Evolutionary conservation across 2,329 filamentous ascomycete species (phyloP).

Genomic region (Fusarium floridanum): DNA sequence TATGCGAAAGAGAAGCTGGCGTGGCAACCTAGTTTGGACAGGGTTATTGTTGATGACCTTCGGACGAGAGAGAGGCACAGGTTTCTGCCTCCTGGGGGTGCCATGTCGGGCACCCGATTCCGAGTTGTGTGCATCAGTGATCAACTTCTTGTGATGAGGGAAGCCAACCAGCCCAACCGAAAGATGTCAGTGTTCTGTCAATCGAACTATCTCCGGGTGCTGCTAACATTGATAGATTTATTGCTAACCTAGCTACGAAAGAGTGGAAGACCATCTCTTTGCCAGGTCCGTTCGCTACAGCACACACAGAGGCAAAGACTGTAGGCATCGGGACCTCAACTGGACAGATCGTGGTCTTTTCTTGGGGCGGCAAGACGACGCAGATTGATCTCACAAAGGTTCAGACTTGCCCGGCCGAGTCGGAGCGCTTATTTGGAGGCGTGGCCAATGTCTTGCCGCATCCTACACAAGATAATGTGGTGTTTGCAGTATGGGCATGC

Average conservation of each 20-base stretch:
- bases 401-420: conserved; percentile 1
- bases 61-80: conserved; percentile 29
- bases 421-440: conserved; percentile 9
- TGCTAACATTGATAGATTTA: conserved; percentile 24
- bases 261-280: conserved; percentile 38
- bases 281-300: conserved; percentile 28
- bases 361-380: conserved; percentile 32
- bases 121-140: conserved; percentile 39
- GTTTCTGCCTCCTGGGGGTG: conserved; percentile 32
- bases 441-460: conserved; percentile 41
- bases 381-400: conserved; percentile 32
- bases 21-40: conserved; percentile 41
- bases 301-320: conserved; percentile 35
- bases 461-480: conserved; percentile 30
- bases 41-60: conserved; percentile 46
- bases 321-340: conserved; percentile 39
- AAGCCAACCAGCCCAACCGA: neutral
- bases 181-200: neutral
- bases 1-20: conserved; percentile 45
- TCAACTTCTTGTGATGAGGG: conserved; percentile 34
- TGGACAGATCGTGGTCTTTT: conserved; percentile 39
- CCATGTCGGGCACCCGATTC: conserved; percentile 31
- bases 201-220: neutral
- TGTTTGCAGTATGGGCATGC: conserved; percentile 32
- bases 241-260: conserved; percentile 36